Evolutionary conservation across 75 land plant genomes (phyloP), one percentile per base, ranked within the genome.

Genomic region (Pseudotsuga menziesii): DNA sequence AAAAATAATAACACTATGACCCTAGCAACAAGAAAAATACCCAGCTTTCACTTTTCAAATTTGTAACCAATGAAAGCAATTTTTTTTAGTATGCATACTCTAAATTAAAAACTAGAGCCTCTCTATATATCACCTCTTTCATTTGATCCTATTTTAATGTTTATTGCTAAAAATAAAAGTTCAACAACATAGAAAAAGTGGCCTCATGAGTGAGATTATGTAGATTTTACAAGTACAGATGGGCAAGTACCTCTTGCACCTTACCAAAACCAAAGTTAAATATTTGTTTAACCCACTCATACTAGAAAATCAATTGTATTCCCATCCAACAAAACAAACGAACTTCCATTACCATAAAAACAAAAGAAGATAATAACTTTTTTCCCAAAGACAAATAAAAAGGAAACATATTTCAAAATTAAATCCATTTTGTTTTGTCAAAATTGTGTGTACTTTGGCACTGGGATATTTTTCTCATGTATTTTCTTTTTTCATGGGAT

Each of bases 201-300:
- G 96, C 90, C 78, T 91, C 96, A 81, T 93, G 93, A 41, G 82
- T 85, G 54, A 81, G 35, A 72, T 93, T 91, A 77, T 93, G 96
- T 25, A 93, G 75, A 70, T 82, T 84, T 75, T 79, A 86, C 56
- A 93, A 80, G 77, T 92, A 91, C 25, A 91, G 90, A 79, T 91
- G 93, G 6, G 88, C 87, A 52, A 91, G 81, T 26, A 90, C 90
- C 54, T 88, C 89, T 78, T 86, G 89, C 79, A 88, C 90, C 88
- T 87, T 81, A 84, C 4, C 29, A 27, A 70, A 61, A 32, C 20
- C 29, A 54, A 3, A 29, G 54, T n/a, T 6, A 20, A 17, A 4
- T 29, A 56, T 32, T 39, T n/a, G 22, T 41, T 69, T 39, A 41
- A 20, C 71, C 71, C 17, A 32, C 19, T 39, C 9, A 12, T 36